Evolutionary conservation across 257 asterid genomes (phyloP).

Genomic region (Prunella vulgaris): DNA sequence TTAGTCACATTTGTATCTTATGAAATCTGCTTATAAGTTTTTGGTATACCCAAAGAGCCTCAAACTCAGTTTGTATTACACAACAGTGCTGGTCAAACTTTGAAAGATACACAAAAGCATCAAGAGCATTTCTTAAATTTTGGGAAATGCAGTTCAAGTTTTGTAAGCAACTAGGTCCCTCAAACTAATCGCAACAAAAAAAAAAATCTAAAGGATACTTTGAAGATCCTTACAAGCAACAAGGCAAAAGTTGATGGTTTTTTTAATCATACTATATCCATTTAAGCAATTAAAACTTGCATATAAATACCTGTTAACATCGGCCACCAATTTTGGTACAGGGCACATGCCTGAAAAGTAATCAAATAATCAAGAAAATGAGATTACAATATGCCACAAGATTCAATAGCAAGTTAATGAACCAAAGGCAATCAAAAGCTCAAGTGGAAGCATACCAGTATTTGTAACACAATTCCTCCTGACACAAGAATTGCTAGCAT

Average conservation of each 20-base stretch:
- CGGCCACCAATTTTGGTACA: constrained; percentile 96
- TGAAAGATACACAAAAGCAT: too few species aligned
- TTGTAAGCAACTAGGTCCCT: not conserved
- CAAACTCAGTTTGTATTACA: not conserved
- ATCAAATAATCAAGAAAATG: constrained; percentile 17
- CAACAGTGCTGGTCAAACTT: too few species aligned
- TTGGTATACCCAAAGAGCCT: not conserved
- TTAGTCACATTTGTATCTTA: not conserved
- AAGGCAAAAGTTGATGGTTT: too few species aligned
- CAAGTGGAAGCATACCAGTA: constrained; percentile 49
- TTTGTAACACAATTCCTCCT: constrained; percentile 89
- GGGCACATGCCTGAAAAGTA: constrained; percentile 78
- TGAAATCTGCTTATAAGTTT: not conserved
- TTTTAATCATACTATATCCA: not conserved
- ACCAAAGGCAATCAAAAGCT: not conserved
- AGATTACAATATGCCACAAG: constrained; percentile 14
- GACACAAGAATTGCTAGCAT: constrained; percentile 81
- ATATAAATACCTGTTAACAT: constrained; percentile 73
- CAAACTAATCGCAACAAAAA: not conserved
- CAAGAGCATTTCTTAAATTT: constrained; percentile 3
- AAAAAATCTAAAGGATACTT: too few species aligned
- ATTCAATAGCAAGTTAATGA: constrained; percentile 12
- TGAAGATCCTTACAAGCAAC: too few species aligned
- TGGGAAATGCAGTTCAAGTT: not conserved
- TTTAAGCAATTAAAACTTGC: constrained; percentile 17